These are phyloP conservation scores for Trichoderma hamatum DNA, from an alignment of 2,329 filamentous ascomycete genomes.

Conservation along the genomic window DNA sequence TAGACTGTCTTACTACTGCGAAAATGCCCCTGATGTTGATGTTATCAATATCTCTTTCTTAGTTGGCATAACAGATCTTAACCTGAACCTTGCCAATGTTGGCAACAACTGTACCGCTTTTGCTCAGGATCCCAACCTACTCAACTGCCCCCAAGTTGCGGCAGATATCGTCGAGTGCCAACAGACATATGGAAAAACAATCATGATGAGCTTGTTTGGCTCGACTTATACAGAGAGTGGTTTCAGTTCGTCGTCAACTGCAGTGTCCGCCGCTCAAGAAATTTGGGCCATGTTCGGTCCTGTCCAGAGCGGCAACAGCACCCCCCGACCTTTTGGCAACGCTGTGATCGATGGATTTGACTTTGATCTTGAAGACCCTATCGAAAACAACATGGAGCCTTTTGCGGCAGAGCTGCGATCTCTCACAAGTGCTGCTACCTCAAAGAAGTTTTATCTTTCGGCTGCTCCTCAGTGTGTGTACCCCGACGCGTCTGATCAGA, in stretches of 20 bases:
- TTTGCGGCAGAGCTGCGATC: conserved; percentile 62
- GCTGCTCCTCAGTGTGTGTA: conserved; percentile 70
- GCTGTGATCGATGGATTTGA: conserved; percentile 75
- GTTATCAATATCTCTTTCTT: conserved; percentile 59
- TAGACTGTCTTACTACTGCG: conserved; percentile 61
- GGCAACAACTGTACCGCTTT: conserved; percentile 64
- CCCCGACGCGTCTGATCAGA: conserved; percentile 62
- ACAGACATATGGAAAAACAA: conserved; percentile 61
- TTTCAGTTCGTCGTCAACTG: conserved; percentile 56
- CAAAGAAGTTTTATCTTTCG: conserved; percentile 64
- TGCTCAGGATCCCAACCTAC: conserved; percentile 44
- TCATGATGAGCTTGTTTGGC: conserved; percentile 70
- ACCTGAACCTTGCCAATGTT: conserved; percentile 66
- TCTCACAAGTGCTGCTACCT: conserved; percentile 55
- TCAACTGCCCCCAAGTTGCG: conserved; percentile 66
- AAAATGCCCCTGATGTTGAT: conserved; percentile 35
- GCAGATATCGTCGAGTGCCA: conserved; percentile 64
- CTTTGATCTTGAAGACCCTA: conserved; percentile 69
- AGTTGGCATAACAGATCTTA: conserved; percentile 56
- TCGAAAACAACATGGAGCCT: conserved; percentile 57
- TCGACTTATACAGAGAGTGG: conserved; percentile 68
- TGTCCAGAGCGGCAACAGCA: conserved; percentile 43
- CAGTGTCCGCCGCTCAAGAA: conserved; percentile 59
- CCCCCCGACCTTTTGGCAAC: conserved; percentile 66
- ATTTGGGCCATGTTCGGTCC: conserved; percentile 75